Conservation (phyloP, 2,329 filamentous ascomycete genomes). For the Sarocladiaceae sp. region DNA sequence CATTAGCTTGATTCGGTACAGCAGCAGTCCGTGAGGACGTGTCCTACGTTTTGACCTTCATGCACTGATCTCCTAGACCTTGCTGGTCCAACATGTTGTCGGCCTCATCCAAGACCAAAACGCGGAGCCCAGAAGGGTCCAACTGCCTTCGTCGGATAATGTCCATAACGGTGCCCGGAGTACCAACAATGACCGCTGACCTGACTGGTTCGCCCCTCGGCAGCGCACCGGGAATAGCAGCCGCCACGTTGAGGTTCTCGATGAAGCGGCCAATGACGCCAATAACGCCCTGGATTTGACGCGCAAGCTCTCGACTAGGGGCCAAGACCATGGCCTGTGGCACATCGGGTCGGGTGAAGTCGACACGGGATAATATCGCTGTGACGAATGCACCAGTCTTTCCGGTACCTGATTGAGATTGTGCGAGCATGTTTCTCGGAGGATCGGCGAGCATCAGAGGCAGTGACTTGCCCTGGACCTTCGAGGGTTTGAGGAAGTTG, state of each 20-base stretch:
- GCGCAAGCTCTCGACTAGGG: constrained; percentile 88
- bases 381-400: constrained; percentile 97
- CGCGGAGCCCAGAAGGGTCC: constrained; percentile 65
- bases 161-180: constrained; percentile 89
- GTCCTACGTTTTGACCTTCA: constrained; percentile 74
- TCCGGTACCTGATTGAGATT: constrained; percentile 98
- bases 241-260: constrained; percentile 67
- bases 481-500: constrained; percentile 92
- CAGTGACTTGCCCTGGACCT: constrained; percentile 93
- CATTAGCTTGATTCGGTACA: background rate
- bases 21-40: background rate
- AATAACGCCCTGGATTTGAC: constrained; percentile 87
- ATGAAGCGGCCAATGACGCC: constrained; percentile 81
- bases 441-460: constrained; percentile 84
- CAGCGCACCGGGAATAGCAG: constrained; percentile 76
- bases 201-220: constrained; percentile 65
- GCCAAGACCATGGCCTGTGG: constrained; percentile 89
- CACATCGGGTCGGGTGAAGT: constrained; percentile 60
- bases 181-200: constrained; percentile 83
- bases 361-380: constrained; percentile 83
- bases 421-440: constrained; percentile 91
- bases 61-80: constrained; percentile 91
- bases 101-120: constrained; percentile 91
- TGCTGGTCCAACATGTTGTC: constrained; percentile 99
- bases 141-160: constrained; percentile 74